Base-by-base conservation (phyloP, 352 stramenopile genomes). In the Globisporangium viniferum region DNA sequence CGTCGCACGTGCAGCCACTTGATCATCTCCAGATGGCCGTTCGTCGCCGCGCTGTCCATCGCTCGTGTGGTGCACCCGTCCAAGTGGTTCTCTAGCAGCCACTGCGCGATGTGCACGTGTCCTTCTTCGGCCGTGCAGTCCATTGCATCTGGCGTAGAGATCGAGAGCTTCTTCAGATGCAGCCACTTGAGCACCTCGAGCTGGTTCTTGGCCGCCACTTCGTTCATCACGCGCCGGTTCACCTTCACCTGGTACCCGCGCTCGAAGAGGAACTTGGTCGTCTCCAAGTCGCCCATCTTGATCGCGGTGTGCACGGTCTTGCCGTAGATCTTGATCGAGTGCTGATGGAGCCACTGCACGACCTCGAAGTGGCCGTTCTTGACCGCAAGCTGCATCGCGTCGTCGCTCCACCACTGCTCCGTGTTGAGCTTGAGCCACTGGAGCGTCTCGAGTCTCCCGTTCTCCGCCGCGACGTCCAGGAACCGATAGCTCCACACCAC, bases 281-380 rank as follows among this genome's bases (percentile, higher is more conserved):
- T 44, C 31, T 68, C 51, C 31, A 66, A 33, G 33, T 66, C 61
- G 48, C 61, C 61, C 61, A 66, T 66, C n/a, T 58, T 31, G 48
- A 66, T 66, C 2, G 61, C 61, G 10, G 61, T 59, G 46, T 66
- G 61, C 29, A 66, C 49, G 27, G 61, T 59, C 48, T 66, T 66
- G 61, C 61, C 61, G 33, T 66, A 66, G 39, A 66, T 56, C 53
- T 68, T 65, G 64, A 66, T 64, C 46, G 55, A 60, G 65, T 70
- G 46, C 35, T 58, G 39, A 22, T 70, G 65, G 6, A 70, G 57
- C 65, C 66, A 71, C 22, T 71, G 51, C 3, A 71, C 66, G 15
- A 71, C 58, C 3, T 33, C 53, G 5, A 68, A 36, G 36, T 68
- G 62, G 39, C 62, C 62, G 41, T 68, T 51, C n/a, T 44, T 41